Percentiles rank a stretch among this genome's conserved stretches.
Conservation (phyloP, 2,329 filamentous ascomycete genomes). For the Sclerotinia spermophila region DNA sequence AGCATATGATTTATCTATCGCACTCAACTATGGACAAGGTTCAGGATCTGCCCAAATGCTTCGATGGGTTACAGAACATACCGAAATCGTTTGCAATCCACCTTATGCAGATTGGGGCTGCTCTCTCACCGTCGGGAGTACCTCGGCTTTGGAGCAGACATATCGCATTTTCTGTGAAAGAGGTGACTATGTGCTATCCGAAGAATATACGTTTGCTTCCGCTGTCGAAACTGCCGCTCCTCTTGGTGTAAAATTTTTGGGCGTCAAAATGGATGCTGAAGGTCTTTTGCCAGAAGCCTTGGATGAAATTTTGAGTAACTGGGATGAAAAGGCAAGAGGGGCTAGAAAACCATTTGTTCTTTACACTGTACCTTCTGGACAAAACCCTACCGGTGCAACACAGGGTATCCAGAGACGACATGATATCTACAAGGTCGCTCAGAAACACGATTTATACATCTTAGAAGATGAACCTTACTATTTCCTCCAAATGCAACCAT, state of each 20-base stretch:
- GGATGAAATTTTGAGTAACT: conserved; percentile 60
- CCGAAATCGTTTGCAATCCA: conserved; percentile 81
- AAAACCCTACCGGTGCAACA: conserved; percentile 74
- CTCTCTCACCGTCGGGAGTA: conserved; percentile 80
- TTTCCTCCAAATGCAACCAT: conserved; percentile 64
- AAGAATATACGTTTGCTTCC: conserved; percentile 85
- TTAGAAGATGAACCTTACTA: conserved; percentile 75
- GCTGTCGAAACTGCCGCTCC: conserved; percentile 63
- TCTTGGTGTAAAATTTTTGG: conserved; percentile 57
- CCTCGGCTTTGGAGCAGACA: conserved; percentile 77
- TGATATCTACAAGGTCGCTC: conserved; percentile 61
- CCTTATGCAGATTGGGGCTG: conserved; percentile 90
- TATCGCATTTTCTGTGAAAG: conserved; percentile 76
- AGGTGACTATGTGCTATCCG: conserved; percentile 76
- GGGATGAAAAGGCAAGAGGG: conserved; percentile 55
- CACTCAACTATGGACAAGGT: conserved; percentile 90
- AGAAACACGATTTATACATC: conserved; percentile 69
- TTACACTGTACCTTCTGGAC: conserved; percentile 69
- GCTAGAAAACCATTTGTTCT: conserved; percentile 63
- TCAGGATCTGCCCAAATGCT: conserved; percentile 82
- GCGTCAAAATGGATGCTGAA: conserved; percentile 62
- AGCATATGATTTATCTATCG: conserved; percentile 73
- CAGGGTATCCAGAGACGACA: conserved; percentile 55
- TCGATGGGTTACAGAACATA: conserved; percentile 91
- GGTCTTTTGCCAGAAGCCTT: conserved; percentile 60